Evolutionary conservation across 345 rosid genomes (phyloP), one percentile per base, ranked within the genome.

Genomic region (Mercurialis annua): DNA sequence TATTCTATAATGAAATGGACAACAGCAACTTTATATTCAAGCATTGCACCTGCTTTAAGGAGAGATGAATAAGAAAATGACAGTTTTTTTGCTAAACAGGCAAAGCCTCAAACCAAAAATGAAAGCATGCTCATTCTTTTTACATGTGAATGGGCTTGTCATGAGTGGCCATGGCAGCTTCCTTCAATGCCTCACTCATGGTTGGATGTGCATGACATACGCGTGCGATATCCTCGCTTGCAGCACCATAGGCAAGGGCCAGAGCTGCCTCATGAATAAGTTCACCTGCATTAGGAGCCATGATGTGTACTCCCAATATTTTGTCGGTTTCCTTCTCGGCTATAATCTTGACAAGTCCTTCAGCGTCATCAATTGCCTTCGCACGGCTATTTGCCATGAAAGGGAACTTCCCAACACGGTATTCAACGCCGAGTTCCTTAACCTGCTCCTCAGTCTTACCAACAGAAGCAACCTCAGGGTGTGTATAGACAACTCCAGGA

Each of bases 181-280:
- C 99, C 92, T 95, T 95, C 81, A 95, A 63, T 31, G 98, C 99
- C 75, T 95, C 99, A 46, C 99, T 95, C 99, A 95, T 86, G 20
- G 99, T 95, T 17, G 99, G 99, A 68, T 90, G 99, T 33, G 99
- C 99, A 52, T 92, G 99, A 82, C 99, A 95, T 49, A 92, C 93
- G 4, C 97, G 90, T 18, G 98, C 97, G 12, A 95, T 95, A 76
- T 92, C 99, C 85, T 90, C 98, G 16, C 99, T 95, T 0, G 86
- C 56, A 44, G 99, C 98, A 74, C 81, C 99, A 66, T 92, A 92
- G 46, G 87, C 74, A 71, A 95, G 79, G 31, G 99, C 99, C 23
- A 95, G 64, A 33, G 73, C 97, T 7, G 99, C 99, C 82, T 92
- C 99, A 3, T 95, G 99, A 69, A 95, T 95, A 72, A 95, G 83